Conservation (phyloP, 2,329 filamentous ascomycete species). For the Botrytis squamosa region DNA sequence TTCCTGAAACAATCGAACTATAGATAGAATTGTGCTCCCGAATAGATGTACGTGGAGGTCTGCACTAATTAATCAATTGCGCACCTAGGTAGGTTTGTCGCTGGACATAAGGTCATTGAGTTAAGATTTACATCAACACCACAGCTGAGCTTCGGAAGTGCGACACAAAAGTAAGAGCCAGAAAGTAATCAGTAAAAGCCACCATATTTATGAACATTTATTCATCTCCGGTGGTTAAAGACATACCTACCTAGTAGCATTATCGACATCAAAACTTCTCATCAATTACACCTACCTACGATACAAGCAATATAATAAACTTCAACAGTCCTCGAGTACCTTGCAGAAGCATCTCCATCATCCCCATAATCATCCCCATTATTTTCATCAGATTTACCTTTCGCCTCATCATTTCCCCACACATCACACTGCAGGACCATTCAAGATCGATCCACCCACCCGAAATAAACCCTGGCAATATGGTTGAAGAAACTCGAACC, state of each 20-base stretch:
- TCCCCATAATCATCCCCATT: neutral
- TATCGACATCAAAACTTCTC: neutral
- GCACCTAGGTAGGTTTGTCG: neutral
- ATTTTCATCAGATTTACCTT: neutral
- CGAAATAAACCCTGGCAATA: neutral
- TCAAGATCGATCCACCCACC: slow-evolving; percentile 4
- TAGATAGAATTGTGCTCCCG: neutral
- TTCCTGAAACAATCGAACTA: neutral
- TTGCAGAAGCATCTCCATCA: neutral
- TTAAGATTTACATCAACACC: neutral
- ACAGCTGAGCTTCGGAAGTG: neutral
- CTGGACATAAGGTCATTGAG: neutral
- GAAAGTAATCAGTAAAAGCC: neutral
- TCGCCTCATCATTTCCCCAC: slow-evolving; percentile 11
- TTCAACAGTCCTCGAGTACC: neutral
- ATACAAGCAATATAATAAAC: neutral
- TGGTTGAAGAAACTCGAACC: slow-evolving; percentile 15
- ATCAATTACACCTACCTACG: neutral
- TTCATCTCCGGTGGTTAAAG: neutral
- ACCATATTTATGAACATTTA: neutral
- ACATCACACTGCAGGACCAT: neutral
- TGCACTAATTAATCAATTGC: neutral
- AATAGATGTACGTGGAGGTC: neutral
- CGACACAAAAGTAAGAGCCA: neutral
- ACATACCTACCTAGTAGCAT: neutral